Percentiles rank a stretch among this genome's conserved stretches.
Evolutionary conservation across 352 stramenopile species (phyloP).

Genomic region (Phytophthora brassicae): DNA sequence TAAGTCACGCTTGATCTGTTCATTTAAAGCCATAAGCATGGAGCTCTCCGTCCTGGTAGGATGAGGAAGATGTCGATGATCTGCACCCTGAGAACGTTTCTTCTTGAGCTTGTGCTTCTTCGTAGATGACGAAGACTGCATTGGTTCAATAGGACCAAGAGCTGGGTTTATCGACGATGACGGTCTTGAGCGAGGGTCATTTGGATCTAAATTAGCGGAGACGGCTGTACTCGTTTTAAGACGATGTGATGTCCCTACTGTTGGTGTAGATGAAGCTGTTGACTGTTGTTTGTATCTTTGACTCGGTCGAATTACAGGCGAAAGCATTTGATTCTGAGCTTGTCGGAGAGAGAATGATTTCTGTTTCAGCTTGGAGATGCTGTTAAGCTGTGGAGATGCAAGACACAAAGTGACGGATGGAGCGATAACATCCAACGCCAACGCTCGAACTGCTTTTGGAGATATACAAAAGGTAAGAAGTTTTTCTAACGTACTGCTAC

Average conservation of each 20-base stretch:
- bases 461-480: conserved; percentile 54
- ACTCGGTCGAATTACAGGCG: conserved; percentile 58
- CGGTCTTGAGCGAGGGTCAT: conserved; percentile 2
- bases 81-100: conserved; percentile 18
- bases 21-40: conserved; percentile 39
- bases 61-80: conserved; percentile 11
- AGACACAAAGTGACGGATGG: conserved; percentile 41
- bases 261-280: conserved; percentile 10
- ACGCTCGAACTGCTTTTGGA: conserved; percentile 21
- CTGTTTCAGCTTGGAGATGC: conserved; percentile 35
- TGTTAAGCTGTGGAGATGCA: conserved; percentile 41
- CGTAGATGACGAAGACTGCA: not conserved
- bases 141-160: conserved; percentile 18
- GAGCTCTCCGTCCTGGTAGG: conserved; percentile 36
- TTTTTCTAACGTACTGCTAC: conserved; percentile 45
- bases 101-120: conserved; percentile 35
- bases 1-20: conserved; percentile 52
- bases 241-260: not conserved
- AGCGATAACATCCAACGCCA: conserved; percentile 40
- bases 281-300: conserved; percentile 19
- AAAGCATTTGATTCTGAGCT: conserved; percentile 53
- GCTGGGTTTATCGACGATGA: conserved; percentile 7
- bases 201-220: conserved; percentile 3
- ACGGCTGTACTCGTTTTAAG: not conserved
- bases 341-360: conserved; percentile 46